Base-by-base conservation (phyloP, 805 yeast genomes). In the Blastobotrys attinorum region DNA sequence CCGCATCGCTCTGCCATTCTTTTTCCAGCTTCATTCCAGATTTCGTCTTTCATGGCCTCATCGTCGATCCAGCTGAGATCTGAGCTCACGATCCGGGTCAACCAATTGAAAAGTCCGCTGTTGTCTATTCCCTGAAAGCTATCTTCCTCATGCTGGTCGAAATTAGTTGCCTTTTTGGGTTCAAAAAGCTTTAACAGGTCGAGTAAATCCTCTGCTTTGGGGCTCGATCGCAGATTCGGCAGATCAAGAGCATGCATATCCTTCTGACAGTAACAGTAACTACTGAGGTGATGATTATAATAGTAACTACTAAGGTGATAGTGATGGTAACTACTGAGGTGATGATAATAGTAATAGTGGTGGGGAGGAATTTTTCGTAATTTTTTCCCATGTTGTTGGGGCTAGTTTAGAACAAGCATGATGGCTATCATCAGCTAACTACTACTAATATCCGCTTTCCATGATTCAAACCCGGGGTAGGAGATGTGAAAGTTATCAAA, bases 1-100 rank as follows among this genome's bases (percentile, higher is more conserved):
- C 97, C 96, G 53, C 94, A 83, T 47, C 79, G 78, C 50, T 86
- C 92, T 0, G 95, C 75, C 21, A 90, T 70, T 35, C 95, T 61
- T 18, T 69, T 54, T 15, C 94, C 73, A 0, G 92, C 79, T 41
- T 70, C 61, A 23, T 75, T 70, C 48, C 76, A 61, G 10, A 89
- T 67, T 3, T 56, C 41, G 16, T 62, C 65, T 22, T 50, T 32
- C 3, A 17, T 29, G 46, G 56, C 56, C 0, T 61, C 67, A 2
- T 59, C 65, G 1, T 52, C 40, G 1, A 75, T 52, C 79, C 83
- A 75, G 0, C 53, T 47, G 39, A 84, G 53, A 1, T 62, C 58
- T 10, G 53, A 44, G 5, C 57, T 50, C 6, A 62, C 52, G 5
- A 66, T 27, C 10, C 48, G 33, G 1, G 65, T 52, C 11, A 66